These are phyloP conservation scores for Aspergillus neoniger DNA, from an alignment of 2,329 filamentous ascomycete genomes.

Conservation along the genomic window DNA sequence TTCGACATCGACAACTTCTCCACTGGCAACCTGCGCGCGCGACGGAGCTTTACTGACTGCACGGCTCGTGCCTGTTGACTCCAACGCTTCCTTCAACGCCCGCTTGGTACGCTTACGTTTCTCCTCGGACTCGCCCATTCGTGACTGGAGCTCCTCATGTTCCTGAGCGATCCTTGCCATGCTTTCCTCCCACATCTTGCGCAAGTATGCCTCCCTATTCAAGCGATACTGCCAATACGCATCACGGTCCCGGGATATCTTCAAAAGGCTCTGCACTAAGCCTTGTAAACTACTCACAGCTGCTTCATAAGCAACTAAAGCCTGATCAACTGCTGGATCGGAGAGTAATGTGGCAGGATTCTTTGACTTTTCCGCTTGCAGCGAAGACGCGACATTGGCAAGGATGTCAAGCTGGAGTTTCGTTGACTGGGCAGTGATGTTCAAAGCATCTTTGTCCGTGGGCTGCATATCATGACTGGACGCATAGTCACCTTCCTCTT, in stretches of 20 bases:
- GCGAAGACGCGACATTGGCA: constrained; percentile 77
- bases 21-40: constrained; percentile 37
- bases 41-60: constrained; percentile 35
- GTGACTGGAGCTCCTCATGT: constrained; percentile 85
- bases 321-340: constrained; percentile 74
- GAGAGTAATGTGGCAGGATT: constrained; percentile 73
- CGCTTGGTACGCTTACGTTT: constrained; percentile 89
- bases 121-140: constrained; percentile 83
- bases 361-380: constrained; percentile 69
- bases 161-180: constrained; percentile 96
- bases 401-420: constrained; percentile 90
- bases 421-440: constrained; percentile 94
- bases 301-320: constrained; percentile 80
- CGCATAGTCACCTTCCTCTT: constrained; percentile 76
- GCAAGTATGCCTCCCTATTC: constrained; percentile 86
- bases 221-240: constrained; percentile 96
- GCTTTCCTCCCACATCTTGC: constrained; percentile 97
- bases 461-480: constrained; percentile 74
- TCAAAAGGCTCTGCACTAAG: constrained; percentile 80
- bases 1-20: constrained; percentile 35
- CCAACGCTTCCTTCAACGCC: constrained; percentile 81
- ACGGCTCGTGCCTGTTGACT: constrained; percentile 50
- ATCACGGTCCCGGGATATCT: constrained; percentile 91
- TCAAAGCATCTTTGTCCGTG: constrained; percentile 87
- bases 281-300: constrained; percentile 85